phyloP scores from a whole-genome alignment of 176 grass and related monocot genomes.

The Guadua angustifolia region DNA sequence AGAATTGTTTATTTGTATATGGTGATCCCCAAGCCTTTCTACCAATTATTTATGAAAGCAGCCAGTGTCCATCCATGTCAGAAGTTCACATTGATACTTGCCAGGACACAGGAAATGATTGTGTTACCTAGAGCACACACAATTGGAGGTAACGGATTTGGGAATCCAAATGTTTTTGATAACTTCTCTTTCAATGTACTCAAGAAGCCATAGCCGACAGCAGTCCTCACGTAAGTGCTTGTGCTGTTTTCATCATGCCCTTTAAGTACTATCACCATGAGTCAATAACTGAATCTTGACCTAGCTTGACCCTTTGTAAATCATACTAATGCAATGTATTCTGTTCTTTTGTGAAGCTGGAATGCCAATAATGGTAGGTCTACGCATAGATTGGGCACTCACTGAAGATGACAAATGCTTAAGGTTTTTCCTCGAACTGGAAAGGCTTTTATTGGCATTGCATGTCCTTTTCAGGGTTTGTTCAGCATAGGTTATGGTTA shows the following conservation, averaged over 20 bases:
- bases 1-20: too few species aligned
- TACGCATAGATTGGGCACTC: constrained; percentile 78
- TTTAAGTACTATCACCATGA: not conserved
- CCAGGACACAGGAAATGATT: constrained; percentile 75
- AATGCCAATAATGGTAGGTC: constrained; percentile 78
- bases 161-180: constrained; percentile 69
- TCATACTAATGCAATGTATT: constrained; percentile 4
- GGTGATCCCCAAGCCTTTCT: too few species aligned
- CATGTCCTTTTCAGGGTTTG: not conserved
- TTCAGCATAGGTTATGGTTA: not conserved
- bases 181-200: constrained; percentile 86
- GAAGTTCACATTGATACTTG: too few species aligned
- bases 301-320: not conserved
- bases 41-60: too few species aligned
- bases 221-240: constrained; percentile 65
- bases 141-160: constrained; percentile 88
- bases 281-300: not conserved
- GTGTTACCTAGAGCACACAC: constrained; percentile 87
- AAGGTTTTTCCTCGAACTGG: constrained; percentile 50
- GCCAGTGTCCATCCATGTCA: too few species aligned
- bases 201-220: constrained; percentile 74
- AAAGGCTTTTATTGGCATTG: not conserved
- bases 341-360: constrained; percentile 59
- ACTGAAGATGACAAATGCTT: constrained; percentile 87
- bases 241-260: not conserved